Base-by-base conservation (phyloP, 257 asterid species). In the Plectranthus barbatus region DNA sequence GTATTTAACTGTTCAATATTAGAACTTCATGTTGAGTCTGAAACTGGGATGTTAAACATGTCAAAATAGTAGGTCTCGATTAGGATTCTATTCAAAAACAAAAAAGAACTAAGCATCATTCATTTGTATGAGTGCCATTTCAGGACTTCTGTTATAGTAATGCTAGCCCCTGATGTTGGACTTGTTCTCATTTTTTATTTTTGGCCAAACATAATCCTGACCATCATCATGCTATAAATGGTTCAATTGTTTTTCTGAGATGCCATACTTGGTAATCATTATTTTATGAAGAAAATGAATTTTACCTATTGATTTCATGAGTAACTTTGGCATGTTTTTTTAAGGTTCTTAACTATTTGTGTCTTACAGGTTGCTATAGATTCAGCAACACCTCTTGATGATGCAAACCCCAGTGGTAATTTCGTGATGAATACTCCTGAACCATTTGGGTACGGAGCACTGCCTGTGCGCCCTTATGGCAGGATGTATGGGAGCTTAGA, bases 381-480 rank as follows among this genome's bases (percentile, higher is more conserved):
- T 81, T 90, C 99, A 56, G 99, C 99, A 54, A 90, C 99, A 26
- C 99, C 99, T 15, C 48, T 93, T 79, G 99, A 93, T 73, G 99
- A 90, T 75, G 90, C 91, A 20, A 91, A 90, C 45, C 86, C 91
- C 10, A 86, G 99, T 78, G 72, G 81, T 60, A 80, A 74, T 78
- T 72, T 81, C 68, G 49, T 79, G 84, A 79, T 76, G 82, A 81
- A 76, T 72, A 79, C 75, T 74, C 89, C 87, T 11, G 97, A 90
- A 68, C 90, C 92, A 42, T 90, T 80, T 72, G 94, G 89, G 37
- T 87, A 82, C 55, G 90, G 94, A 49, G 96, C 92, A 50, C 95
- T 90, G 39, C 96, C 95, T 45, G 66, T 85, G 84, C 96, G 94
- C 24, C 6, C 84, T 31, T 93, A 90, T 74, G 87, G 92, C 66